Base-by-base conservation (phyloP, 805 yeast genomes). In the Ogataea polymorpha region DNA sequence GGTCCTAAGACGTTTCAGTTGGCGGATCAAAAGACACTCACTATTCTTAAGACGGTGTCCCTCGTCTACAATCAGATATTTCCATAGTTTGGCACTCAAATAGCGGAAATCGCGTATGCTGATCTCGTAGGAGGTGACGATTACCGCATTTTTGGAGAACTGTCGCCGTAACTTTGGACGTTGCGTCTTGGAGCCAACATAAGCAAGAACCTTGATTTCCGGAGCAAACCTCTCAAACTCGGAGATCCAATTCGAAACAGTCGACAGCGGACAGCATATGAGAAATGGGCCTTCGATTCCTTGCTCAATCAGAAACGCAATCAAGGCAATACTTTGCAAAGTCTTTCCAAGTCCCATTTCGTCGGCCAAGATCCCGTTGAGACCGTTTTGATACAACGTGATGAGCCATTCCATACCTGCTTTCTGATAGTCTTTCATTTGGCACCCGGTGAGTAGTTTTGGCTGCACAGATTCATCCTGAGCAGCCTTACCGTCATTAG, bases 271-370 rank as follows among this genome's bases (percentile, higher is more conserved):
- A 5, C 87, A 87, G 20, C 86, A 83, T 39, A 87, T 71, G 28
- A 87, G 62, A 53, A 85, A 87, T 0, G 95, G 93, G 0, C 96
- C 96, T 27, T 66, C 63, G 1, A 87, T 77, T 3, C 86, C 89
- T 59, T 86, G 80, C 50, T 87, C 96, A 33, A 82, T 74, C 26
- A 90, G 66, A 55, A 82, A 86, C 5, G 87, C 77, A 4, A 89
- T 54, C 45, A 91, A 71, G 0, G 96, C 75, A 41, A 91, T 87
- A 31, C 93, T 82, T 61, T 93, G 96, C 6, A 91, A 62, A 0
- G 99, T 93, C 59, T 91, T 91, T 2, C 99, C 99, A 18, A 91
- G 67, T 0, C 98, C 98, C 99, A 91, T 91, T 61, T 91, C 98
- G 65, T 93, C 98, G 0, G 98, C 98, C 15, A 93, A 66, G 25